These are phyloP conservation scores for Tylopilus balloui DNA, from an alignment of 768 basidiomycete genomes.

Conservation along the genomic window DNA sequence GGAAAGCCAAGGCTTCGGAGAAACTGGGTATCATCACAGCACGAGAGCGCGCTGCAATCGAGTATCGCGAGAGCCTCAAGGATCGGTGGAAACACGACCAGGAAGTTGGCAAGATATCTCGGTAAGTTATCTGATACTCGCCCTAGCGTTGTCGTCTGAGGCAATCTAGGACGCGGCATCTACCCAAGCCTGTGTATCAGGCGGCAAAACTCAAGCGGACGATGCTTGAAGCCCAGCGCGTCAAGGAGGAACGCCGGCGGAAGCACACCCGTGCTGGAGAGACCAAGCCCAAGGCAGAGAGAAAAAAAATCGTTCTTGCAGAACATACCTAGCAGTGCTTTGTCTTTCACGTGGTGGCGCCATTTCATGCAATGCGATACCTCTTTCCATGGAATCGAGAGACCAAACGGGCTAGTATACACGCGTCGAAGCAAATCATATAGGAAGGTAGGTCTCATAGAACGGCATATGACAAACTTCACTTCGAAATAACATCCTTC, in stretches of 20 bases:
- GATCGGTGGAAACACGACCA: constrained; percentile 85
- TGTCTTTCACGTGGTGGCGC: constrained; percentile 12
- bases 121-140: constrained; percentile 46
- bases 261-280: constrained; percentile 85
- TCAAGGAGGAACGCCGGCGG: constrained; percentile 91
- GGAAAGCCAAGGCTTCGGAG: constrained; percentile 92
- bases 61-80: constrained; percentile 86
- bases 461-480: constrained; percentile 1
- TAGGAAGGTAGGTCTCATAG: constrained; percentile 1
- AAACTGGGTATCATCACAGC: constrained; percentile 89
- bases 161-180: constrained; percentile 59
- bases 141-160: constrained; percentile 2
- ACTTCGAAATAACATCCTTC: constrained; percentile 28
- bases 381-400: constrained; percentile 1
- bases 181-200: constrained; percentile 89
- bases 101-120: constrained; percentile 74
- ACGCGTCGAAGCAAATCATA: background rate
- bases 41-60: constrained; percentile 85
- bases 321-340: constrained; percentile 52
- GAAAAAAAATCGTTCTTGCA: constrained; percentile 78
- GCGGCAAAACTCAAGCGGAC: constrained; percentile 84
- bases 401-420: background rate
- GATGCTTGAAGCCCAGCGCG: constrained; percentile 84
- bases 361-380: constrained; percentile 6
- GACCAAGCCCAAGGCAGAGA: constrained; percentile 85